A percentile compares a stretch with the other conserved stretches of the same genome.
Evolutionary conservation across 192 early-diverging fungal genomes (phyloP).

Genomic region (Linnemannia schmuckeri): DNA sequence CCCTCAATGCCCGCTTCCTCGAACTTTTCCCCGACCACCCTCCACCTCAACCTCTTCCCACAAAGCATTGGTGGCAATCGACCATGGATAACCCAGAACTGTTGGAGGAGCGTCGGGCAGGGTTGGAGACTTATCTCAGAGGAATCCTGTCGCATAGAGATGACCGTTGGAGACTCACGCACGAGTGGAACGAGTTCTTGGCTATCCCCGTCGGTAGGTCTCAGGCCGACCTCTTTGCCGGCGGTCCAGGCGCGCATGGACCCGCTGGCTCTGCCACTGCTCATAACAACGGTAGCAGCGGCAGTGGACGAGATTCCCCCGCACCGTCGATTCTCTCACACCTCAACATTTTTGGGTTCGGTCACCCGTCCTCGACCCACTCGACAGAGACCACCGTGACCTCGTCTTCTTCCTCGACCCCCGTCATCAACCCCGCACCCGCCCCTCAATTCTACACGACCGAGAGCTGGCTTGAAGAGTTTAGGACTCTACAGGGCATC

Average conservation of each 20-base stretch:
- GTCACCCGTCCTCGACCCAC: slow-evolving; percentile 33
- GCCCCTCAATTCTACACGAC: slow-evolving; percentile 67
- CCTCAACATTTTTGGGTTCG: slow-evolving; percentile 55
- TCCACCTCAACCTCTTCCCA: slow-evolving; percentile 76
- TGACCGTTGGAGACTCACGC: slow-evolving; percentile 80
- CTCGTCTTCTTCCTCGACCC: background rate
- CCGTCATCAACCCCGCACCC: slow-evolving; percentile 20
- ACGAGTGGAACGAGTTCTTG: slow-evolving; percentile 82
- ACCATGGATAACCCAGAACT: slow-evolving; percentile 70
- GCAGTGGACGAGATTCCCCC: slow-evolving; percentile 12
- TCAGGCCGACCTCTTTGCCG: slow-evolving; percentile 37
- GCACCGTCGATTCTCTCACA: slow-evolving; percentile 38
- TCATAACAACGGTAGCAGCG: background rate
- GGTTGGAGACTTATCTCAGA: slow-evolving; percentile 84
- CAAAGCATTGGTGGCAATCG: slow-evolving; percentile 77
- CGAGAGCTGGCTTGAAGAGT: slow-evolving; percentile 87
- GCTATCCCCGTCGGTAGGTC: slow-evolving; percentile 70
- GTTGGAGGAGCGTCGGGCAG: slow-evolving; percentile 80
- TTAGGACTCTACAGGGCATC: slow-evolving; percentile 68
- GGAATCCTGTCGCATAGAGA: slow-evolving; percentile 80
- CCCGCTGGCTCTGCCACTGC: background rate
- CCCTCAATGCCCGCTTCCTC: slow-evolving; percentile 72
- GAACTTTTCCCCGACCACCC: slow-evolving; percentile 75
- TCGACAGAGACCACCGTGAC: slow-evolving; percentile 39
- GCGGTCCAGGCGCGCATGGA: slow-evolving; percentile 1